These are phyloP conservation scores for Ottelia alismoides DNA, from an alignment of 106 monocot genomes.

Conservation along the genomic window DNA sequence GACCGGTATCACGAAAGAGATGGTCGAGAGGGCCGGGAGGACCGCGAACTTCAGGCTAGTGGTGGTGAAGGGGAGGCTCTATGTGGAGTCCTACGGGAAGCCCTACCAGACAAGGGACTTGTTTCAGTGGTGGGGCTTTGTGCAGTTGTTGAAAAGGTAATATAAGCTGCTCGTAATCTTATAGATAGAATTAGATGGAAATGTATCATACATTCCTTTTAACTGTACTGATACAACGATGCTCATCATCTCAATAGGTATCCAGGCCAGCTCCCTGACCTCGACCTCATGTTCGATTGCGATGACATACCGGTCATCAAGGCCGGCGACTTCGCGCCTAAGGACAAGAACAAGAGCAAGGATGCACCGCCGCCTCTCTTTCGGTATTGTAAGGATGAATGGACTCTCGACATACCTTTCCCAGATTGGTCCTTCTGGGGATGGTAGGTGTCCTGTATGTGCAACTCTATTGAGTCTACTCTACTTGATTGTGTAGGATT, in stretches of 20 bases:
- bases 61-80: conserved; percentile 17
- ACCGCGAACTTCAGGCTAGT: conserved; percentile 20
- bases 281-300: conserved; percentile 76
- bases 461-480: conserved; percentile 12
- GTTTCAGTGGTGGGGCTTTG: conserved; percentile 40
- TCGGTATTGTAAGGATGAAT: conserved; percentile 6
- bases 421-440: too few relatives aligned
- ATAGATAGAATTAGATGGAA: too few relatives aligned
- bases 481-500: not conserved
- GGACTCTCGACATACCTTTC: too few relatives aligned
- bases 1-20: conserved; percentile 23
- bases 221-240: too few relatives aligned
- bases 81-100: conserved; percentile 9
- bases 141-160: conserved; percentile 49
- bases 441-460: conserved; percentile 6
- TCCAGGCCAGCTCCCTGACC: too few relatives aligned
- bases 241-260: too few relatives aligned
- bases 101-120: conserved; percentile 23
- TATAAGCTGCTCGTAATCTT: conserved; percentile 37
- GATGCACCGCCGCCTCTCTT: conserved; percentile 4
- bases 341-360: not conserved
- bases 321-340: not conserved
- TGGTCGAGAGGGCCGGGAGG: conserved; percentile 3
- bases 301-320: conserved; percentile 36
- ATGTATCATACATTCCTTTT: too few relatives aligned